Evolutionary conservation across 176 grass and related monocot species (phyloP), one percentile per base, ranked within the genome.

Genomic region (Triticum monococcum): DNA sequence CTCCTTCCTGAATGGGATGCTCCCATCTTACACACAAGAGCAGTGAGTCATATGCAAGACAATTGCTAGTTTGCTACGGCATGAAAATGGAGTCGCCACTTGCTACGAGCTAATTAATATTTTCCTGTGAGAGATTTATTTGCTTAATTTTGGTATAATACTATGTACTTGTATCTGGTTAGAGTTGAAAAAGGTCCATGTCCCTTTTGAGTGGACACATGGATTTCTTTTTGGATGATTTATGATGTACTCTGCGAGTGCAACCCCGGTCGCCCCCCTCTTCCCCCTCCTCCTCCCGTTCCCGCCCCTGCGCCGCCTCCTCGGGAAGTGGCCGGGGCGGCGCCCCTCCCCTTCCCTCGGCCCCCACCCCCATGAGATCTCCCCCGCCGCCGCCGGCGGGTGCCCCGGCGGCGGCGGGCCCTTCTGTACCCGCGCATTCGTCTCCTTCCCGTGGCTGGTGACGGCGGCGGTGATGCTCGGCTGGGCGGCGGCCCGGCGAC

Each of bases 1-100:
- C 22, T 85, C 10, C 10, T 94, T 94, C 63, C 84, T 94, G 3
- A n/a, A 64, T 14, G 77, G 75, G 24, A 63, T 62, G 75, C 64
- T 83, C 22, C 89, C 89, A 48, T 81, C 87, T 74, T 82, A 56
- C 20, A n/a, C 5, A 12, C 3, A 72, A 40, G 10, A 13, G 5
- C 36, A 41, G 10, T 41, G 68, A 41, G 20, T 72, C 22, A 41
- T 59, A 9, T 57, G 18, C 54, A 59, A 22, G 56, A 59, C 56
- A 59, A 3, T 22, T 59, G 20, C 56, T 22, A 59, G 54, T 57
- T 20, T 57, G 54, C 56, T 9, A 59, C n/a, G n/a, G 57, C 54
- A 57, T 63, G 60, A n/a, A 4, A n/a, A 63, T 63, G 9, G n/a
- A 63, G 60, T 63, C 0, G 1, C 7, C 8, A 63, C 60, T 63